Conservation (phyloP, 306 rosid species). For the Rosa lucieae region DNA sequence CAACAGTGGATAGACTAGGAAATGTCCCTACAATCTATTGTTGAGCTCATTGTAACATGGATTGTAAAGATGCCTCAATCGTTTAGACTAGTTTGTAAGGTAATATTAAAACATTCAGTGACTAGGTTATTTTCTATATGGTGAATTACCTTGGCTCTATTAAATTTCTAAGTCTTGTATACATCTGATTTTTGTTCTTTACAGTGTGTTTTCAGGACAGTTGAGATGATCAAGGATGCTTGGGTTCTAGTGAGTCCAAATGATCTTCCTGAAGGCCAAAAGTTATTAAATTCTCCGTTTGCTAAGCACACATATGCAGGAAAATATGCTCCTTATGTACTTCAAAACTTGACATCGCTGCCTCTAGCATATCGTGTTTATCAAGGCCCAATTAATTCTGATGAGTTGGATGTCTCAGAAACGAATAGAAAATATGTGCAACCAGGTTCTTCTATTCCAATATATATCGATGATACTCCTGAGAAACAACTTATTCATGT, state of each 20-base stretch:
- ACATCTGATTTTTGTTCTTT: conserved; percentile 17
- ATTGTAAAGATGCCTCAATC: neutral
- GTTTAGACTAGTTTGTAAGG: neutral
- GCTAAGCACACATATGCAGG: conserved; percentile 52
- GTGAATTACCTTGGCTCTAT: neutral
- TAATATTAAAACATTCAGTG: neutral
- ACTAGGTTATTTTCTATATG: neutral
- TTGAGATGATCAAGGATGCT: conserved; percentile 67
- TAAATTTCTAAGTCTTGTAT: neutral
- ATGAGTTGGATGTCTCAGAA: conserved; percentile 38
- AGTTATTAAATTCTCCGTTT: conserved; percentile 37
- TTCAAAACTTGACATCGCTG: conserved; percentile 83
- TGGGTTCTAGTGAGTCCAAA: conserved; percentile 46
- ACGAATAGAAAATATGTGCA: conserved; percentile 51
- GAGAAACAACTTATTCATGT: conserved; percentile 58
- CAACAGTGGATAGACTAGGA: neutral
- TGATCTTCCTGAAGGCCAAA: conserved; percentile 47
- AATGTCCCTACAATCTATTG: neutral
- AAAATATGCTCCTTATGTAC: conserved; percentile 79
- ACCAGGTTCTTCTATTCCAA: conserved; percentile 77
- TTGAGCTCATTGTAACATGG: neutral
- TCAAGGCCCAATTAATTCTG: conserved; percentile 48
- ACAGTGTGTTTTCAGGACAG: conserved; percentile 76
- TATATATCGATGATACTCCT: conserved; percentile 62
- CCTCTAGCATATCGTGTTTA: conserved; percentile 60